Evolutionary conservation across 768 basidiomycete genomes (phyloP).

Genomic region (Astraeus odoratus): DNA sequence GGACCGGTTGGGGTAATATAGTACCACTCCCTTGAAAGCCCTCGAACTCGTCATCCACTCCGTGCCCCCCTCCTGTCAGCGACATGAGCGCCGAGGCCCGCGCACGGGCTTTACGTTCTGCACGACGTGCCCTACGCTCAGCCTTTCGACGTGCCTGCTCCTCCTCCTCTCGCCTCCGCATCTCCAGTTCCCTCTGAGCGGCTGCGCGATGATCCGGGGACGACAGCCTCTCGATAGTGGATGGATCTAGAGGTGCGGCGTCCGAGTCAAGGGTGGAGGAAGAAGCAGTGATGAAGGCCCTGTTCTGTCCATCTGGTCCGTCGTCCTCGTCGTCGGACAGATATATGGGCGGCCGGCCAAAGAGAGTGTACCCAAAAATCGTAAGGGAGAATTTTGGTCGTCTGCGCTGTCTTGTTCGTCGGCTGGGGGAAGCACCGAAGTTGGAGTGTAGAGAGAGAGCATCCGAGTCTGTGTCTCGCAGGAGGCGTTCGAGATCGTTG

Average conservation of each 20-base stretch:
- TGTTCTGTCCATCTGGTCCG: conserved; percentile 12
- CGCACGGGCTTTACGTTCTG: conserved; percentile 40
- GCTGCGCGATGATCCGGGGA: conserved; percentile 31
- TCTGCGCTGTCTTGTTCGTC: conserved; percentile 29
- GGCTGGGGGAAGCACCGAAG: conserved; percentile 31
- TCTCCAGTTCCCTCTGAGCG: conserved; percentile 24
- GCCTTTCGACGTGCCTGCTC: conserved; percentile 39
- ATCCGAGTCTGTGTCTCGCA: conserved; percentile 47
- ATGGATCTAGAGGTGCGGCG: conserved; percentile 56
- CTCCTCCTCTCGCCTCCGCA: conserved; percentile 26
- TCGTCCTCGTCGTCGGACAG: conserved; percentile 51
- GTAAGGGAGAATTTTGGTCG: conserved; percentile 36
- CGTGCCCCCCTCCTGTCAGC: conserved; percentile 23
- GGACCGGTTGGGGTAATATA: background rate
- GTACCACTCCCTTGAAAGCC: conserved; percentile 56
- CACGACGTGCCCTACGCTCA: conserved; percentile 39
- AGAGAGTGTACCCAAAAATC: conserved; percentile 61
- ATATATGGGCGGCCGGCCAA: conserved; percentile 56
- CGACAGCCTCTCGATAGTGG: conserved; percentile 47
- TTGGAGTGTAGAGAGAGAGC: conserved; percentile 65
- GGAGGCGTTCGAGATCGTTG: conserved; percentile 44
- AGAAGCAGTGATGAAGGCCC: conserved; percentile 19
- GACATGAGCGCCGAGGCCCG: conserved; percentile 26
- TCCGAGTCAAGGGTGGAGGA: conserved; percentile 60
- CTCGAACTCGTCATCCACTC: conserved; percentile 44